Percentiles rank a stretch among this genome's conserved stretches.
Conservation (phyloP, 2,329 filamentous ascomycete genomes). For the Uncinocarpus reesii region DNA sequence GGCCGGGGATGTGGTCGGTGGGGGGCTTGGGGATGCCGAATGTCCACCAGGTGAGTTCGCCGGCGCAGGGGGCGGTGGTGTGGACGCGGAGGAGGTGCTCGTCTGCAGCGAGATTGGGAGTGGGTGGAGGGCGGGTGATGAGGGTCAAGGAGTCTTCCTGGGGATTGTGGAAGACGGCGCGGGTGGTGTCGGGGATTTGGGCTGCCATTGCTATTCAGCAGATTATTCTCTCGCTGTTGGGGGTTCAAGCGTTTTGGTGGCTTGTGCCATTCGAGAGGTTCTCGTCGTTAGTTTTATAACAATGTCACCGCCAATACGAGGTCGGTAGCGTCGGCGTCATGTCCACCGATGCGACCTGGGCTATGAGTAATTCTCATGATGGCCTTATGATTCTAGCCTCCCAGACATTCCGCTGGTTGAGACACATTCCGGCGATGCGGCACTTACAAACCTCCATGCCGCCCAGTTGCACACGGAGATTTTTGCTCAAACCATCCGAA, state of each 20-base stretch:
- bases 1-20: slow-evolving; percentile 30
- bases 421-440: too few species aligned
- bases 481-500: too few species aligned
- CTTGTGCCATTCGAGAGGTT: background rate
- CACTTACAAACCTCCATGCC: too few species aligned
- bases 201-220: too few species aligned
- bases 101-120: slow-evolving; percentile 19
- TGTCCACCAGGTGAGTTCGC: slow-evolving; percentile 36
- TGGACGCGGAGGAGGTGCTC: slow-evolving; percentile 36
- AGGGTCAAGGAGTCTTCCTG: slow-evolving; percentile 10
- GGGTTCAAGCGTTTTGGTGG: background rate
- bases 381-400: too few species aligned
- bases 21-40: slow-evolving; percentile 22
- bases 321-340: background rate
- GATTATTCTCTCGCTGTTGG: too few species aligned
- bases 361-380: too few species aligned
- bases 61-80: slow-evolving; percentile 32
- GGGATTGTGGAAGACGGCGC: slow-evolving; percentile 14
- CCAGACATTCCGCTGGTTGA: too few species aligned
- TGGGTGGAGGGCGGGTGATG: slow-evolving; percentile 15
- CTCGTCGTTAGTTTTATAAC: background rate
- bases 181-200: slow-evolving; percentile 5
- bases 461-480: too few species aligned
- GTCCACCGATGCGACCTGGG: background rate
- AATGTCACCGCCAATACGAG: too few species aligned